Evolutionary conservation across 192 early-diverging fungal genomes (phyloP).

Genomic region (Bifiguratus adelaidae): DNA sequence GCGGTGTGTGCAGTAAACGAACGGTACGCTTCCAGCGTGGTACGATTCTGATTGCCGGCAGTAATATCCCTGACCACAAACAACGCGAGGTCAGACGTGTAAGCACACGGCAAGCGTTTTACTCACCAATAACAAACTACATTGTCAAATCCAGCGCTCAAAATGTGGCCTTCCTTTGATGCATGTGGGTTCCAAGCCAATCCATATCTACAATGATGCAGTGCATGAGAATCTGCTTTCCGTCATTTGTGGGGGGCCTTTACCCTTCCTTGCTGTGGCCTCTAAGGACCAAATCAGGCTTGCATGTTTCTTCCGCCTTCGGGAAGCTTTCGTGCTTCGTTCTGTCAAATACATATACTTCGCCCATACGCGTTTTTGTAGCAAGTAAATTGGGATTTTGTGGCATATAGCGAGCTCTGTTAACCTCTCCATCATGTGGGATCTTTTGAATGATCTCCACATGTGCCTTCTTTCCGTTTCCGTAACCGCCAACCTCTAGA

Average conservation of each 20-base stretch:
- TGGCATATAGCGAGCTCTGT: slow-evolving; percentile 96
- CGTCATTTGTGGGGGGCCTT: no score
- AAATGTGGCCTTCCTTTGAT: slow-evolving; percentile 56
- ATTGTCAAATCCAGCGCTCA: slow-evolving; percentile 88
- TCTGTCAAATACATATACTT: slow-evolving; percentile 95
- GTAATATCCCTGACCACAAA: slow-evolving; percentile 62
- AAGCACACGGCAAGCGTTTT: neutral
- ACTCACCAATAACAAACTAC: slow-evolving; percentile 77
- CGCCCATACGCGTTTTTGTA: slow-evolving; percentile 82
- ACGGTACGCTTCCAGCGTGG: slow-evolving; percentile 62
- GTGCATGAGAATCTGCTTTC: neutral
- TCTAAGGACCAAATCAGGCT: slow-evolving; percentile 75
- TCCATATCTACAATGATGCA: slow-evolving; percentile 52
- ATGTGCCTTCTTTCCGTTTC: slow-evolving; percentile 46
- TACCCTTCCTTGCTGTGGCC: slow-evolving; percentile 93
- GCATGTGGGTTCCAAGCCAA: slow-evolving; percentile 78
- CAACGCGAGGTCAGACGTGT: neutral
- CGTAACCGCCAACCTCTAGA: slow-evolving; percentile 41
- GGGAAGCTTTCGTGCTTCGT: slow-evolving; percentile 80
- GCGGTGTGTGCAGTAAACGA: slow-evolving; percentile 82
- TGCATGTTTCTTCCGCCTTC: slow-evolving; percentile 62
- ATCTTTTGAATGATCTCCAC: slow-evolving; percentile 91
- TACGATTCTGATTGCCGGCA: slow-evolving; percentile 62
- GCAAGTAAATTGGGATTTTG: slow-evolving; percentile 94
- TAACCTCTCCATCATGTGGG: slow-evolving; percentile 95